A percentile compares a stretch with the other conserved stretches of the same genome.
phyloP scores from a whole-genome alignment of 805 yeast species.

The Sungouiella thailandica region DNA sequence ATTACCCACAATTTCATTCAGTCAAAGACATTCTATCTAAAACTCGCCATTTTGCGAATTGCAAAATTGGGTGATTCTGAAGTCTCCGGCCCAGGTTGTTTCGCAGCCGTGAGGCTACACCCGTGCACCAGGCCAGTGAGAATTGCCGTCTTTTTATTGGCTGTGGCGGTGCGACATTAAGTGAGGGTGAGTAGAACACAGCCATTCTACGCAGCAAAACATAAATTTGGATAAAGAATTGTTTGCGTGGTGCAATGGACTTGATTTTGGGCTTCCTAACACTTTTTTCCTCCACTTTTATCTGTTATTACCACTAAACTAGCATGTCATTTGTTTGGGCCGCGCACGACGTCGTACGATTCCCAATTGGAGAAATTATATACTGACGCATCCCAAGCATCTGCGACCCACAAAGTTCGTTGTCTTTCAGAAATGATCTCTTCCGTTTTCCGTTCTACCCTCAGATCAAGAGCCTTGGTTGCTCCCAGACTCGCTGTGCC shows the following conservation, averaged over 20 bases:
- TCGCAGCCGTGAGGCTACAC: not conserved
- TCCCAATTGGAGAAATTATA: constrained; percentile 4
- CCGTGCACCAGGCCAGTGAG: not conserved
- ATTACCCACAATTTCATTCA: too few relatives aligned
- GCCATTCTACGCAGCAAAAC: not conserved
- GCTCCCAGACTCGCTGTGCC: constrained; percentile 25
- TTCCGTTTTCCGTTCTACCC: constrained; percentile 38
- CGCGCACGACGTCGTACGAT: constrained; percentile 14
- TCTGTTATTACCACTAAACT: not conserved
- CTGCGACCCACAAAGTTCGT: not conserved
- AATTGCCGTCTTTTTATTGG: constrained; percentile 5
- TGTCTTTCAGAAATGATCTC: constrained; percentile 25
- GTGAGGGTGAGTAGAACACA: not conserved
- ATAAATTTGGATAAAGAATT: too few relatives aligned
- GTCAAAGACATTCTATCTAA: too few relatives aligned
- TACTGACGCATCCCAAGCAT: constrained; percentile 1
- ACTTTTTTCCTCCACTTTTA: not conserved
- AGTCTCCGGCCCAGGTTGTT: too few relatives aligned
- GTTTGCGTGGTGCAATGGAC: not conserved
- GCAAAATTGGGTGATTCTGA: too few relatives aligned
- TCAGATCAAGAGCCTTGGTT: constrained; percentile 30
- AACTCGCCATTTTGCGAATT: too few relatives aligned
- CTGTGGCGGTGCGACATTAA: not conserved
- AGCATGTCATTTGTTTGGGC: not conserved
- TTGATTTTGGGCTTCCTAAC: not conserved